Evolutionary conservation across 2,329 filamentous ascomycete species (phyloP), one percentile per base, ranked within the genome.

Genomic region (Venturia asperata): DNA sequence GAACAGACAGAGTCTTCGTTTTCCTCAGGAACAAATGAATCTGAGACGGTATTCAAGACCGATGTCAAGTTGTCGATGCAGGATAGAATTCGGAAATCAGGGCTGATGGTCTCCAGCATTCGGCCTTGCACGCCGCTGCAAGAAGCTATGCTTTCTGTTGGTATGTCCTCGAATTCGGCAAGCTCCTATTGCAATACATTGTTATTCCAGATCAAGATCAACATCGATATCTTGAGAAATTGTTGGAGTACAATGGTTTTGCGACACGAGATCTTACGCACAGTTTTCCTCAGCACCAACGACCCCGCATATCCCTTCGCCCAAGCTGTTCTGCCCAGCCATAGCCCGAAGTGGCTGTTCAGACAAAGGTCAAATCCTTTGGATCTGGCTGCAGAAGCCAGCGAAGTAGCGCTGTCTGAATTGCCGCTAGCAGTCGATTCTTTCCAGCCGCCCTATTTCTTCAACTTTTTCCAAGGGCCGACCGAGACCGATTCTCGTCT

Each of bases 71-170:
- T 42, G 34, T 45, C 39, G 11, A 61, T 61, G 21, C 60, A 61
- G 11, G 42, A 63, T 9, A 30, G 43, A 49, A 11, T 27, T 19
- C 37, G 21, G 6, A 61, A 61, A 24, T 37, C 60, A 42, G 60
- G 60, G 1, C 62, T 62, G 10, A 42, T 5, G 15, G 4, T 64
- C 45, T 30, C 37, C 45, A 56, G 37, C 19, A 58, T 60, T 21
- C 76, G 92, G 5, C 92, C 92, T 0, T 96, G 92, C 72, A 95
- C 91, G 1, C 89, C 92, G 0, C 77, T 97, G 0, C 92, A 97
- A 73, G 89, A 95, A 77, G 89, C 88, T 0, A 96, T 96, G 91
- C 79, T 96, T 0, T 37, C 52, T 21, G 30, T 37, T 5, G 52
- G 52, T 34, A 21, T 58, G 13, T 37, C 52, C 52, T 34, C 52